Base-by-base conservation (phyloP, 148 eudicot species). In the Euryodendron excelsum region DNA sequence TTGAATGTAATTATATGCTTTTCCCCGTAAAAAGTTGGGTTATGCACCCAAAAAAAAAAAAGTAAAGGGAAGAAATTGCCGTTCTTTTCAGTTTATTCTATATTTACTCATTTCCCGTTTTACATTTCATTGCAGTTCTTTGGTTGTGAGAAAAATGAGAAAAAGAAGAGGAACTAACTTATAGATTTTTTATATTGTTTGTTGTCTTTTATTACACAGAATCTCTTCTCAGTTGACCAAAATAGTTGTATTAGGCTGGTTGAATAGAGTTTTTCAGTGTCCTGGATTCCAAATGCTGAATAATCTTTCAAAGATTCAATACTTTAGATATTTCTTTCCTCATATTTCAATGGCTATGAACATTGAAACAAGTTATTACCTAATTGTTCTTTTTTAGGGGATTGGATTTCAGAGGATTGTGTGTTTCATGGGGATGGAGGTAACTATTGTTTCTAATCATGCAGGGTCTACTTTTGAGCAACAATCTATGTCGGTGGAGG, bases 381-480 rank as follows among this genome's bases (percentile, higher is more conserved):
- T 20, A 27, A 20, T 17, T 25, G 60, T 27, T 9, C 56, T 74
- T 36, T 39, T 74, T 62, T 27, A 7, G 13, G 25, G 77, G 68
- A 45, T 74, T 60, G 17, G 50, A n/a, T 8, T 14, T 73, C 64
- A 56, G 36, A 5, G 21, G 41, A n/a, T 41, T 17, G 14, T 36
- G 1, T 30, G 13, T 41, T 41, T 39, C 65, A 37, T 7, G 37
- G 33, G 17, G 13, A n/a, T n/a, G 33, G 27, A 74, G n/a, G n/a
- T 74, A 21, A 20, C 7, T 47, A 21, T 45, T 33, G n/a, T 11
- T 39, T 37, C 7, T 61, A 4, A 47, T 69, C 60, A n/a, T 86
- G 87, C 86, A 92, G 94, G 92, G 80, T 88, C 87, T 83, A 83
- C 92, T 39, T 81, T 87, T 10, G 97, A 93, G 82, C 88, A 93